Evolutionary conservation across 2,329 filamentous ascomycete genomes (phyloP), one percentile per base, ranked within the genome.

Genomic region (Daldinia sp.): DNA sequence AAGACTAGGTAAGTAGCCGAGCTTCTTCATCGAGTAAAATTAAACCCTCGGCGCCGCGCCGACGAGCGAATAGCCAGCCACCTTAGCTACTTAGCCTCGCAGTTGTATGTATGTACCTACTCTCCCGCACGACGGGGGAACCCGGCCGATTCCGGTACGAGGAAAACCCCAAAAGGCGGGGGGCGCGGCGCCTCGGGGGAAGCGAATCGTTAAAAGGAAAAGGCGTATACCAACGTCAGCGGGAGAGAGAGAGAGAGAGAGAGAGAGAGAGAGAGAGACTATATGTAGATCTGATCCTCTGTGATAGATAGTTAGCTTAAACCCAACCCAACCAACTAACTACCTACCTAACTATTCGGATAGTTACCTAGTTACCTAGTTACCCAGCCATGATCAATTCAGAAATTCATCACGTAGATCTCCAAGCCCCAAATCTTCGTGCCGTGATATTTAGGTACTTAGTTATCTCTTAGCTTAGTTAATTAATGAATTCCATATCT

Each of bases 41-140:
- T 1, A 20, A 42, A 50, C 26, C 5, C 41, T 50, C 46, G 46
- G 46, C 46, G 46, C 46, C 26, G 26, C 46, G 18, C 46, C 46
- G 26, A 23, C 6, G 3, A 50, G 26, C 13, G 46, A 15, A 50
- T 15, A 13, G 6, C 7, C 26, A 23, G 2, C 20, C 20, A 23
- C 20, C 20, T 23, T 30, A 18, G 23, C 26, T 33, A 30, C 26
- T 15, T 26, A 26, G 46, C 26, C 23, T 18, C 23, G 26, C 20
- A 23, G 20, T 23, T 23, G 20, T 15, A 48, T 28, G 44, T 48
- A n/a, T 48, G 20, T 23, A 23, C 20, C 20, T 23, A 23, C 20
- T 23, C 20, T 51, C 46, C 46, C 46, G 46, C 46, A 26, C 46
- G 46, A 50, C 46, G 46, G 46, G 46, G 46, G 46, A 28, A 9